These are phyloP conservation scores for Rhizopogon salebrosus DNA, from an alignment of 768 basidiomycete species.

Conservation along the genomic window DNA sequence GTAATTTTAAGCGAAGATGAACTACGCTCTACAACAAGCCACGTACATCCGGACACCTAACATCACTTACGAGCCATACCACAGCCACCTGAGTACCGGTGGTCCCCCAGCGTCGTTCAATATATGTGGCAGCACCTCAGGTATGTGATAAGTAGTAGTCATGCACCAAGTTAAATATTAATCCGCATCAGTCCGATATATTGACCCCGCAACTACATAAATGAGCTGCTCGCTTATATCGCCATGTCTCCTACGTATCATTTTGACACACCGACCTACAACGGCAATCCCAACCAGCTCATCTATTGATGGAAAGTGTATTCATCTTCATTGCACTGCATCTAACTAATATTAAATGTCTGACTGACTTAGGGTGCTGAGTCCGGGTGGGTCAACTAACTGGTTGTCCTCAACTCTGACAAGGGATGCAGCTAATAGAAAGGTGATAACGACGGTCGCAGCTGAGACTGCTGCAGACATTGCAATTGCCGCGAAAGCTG, in stretches of 20 bases:
- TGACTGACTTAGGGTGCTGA: constrained; percentile 9
- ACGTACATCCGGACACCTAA: too few species aligned
- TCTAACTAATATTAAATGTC: neutral
- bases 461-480: constrained; percentile 37
- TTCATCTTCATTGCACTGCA: neutral
- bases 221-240: too few species aligned
- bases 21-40: too few species aligned
- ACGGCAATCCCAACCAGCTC: constrained; percentile 31
- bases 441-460: constrained; percentile 29
- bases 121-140: too few species aligned
- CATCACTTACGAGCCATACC: too few species aligned
- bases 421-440: constrained; percentile 30
- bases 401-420: neutral
- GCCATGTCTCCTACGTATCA: constrained; percentile 12
- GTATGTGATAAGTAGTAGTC: too few species aligned
- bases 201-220: too few species aligned
- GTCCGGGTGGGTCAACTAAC: constrained; percentile 6
- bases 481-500: constrained; percentile 38
- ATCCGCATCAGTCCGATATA: too few species aligned
- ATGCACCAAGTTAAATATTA: too few species aligned
- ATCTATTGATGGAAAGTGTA: constrained; percentile 36
- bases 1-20: too few species aligned
- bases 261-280: constrained; percentile 21
- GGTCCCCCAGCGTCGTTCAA: too few species aligned
- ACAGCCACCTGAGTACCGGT: too few species aligned